Conservation (phyloP, 352 stramenopile species). For the Blastocystis sp. region DNA sequence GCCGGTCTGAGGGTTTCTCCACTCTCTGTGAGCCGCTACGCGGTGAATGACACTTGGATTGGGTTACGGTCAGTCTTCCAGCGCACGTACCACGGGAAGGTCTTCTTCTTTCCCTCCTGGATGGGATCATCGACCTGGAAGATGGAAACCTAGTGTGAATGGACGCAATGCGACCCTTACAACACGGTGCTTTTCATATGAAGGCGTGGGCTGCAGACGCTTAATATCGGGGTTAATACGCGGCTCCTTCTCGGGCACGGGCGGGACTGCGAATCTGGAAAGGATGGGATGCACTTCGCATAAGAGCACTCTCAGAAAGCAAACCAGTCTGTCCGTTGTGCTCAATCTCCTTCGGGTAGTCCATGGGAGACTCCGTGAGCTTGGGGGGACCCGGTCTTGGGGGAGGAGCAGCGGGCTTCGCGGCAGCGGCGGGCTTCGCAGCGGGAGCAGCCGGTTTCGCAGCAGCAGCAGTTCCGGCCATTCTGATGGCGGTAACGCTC, state of each 20-base stretch:
- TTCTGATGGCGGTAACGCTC: conserved; percentile 17
- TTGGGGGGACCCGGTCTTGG: conserved; percentile 66
- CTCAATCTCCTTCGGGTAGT: conserved; percentile 51
- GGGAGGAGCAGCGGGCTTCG: conserved; percentile 62
- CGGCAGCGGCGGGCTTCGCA: background rate
- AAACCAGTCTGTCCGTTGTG: conserved; percentile 41
- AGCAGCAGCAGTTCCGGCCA: conserved; percentile 18
- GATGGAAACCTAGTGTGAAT: conserved; percentile 18
- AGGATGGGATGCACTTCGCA: conserved; percentile 32
- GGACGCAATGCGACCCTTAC: background rate
- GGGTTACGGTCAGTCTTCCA: conserved; percentile 45
- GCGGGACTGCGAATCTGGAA: conserved; percentile 55
- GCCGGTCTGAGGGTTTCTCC: conserved; percentile 39
- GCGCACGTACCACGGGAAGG: conserved; percentile 48
- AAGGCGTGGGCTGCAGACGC: conserved; percentile 43
- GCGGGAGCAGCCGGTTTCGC: conserved; percentile 18
- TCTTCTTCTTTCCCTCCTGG: conserved; percentile 68
- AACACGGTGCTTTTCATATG: conserved; percentile 46
- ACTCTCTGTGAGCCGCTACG: conserved; percentile 45
- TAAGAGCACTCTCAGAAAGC: background rate
- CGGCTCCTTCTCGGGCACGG: conserved; percentile 50
- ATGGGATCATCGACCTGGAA: conserved; percentile 61
- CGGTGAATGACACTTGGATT: background rate
- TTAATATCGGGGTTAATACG: conserved; percentile 67
- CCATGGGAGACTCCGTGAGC: conserved; percentile 64